Evolutionary conservation across 2,329 filamentous ascomycete species (phyloP).

Genomic region (Ceratocystis destructans): DNA sequence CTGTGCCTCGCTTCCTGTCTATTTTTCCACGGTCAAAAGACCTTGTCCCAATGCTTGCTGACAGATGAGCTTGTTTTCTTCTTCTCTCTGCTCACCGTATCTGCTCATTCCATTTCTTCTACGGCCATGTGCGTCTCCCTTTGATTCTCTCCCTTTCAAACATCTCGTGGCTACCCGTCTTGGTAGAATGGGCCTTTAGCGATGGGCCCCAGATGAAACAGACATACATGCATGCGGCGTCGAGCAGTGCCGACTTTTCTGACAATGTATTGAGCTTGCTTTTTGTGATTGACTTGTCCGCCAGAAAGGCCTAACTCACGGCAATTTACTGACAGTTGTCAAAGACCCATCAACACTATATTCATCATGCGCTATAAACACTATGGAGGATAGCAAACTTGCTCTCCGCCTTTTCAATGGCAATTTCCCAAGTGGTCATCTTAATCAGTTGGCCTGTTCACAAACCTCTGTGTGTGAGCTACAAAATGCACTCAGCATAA

Average conservation of each 20-base stretch:
- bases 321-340: neutral
- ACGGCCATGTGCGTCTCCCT: neutral
- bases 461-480: neutral
- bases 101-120: neutral
- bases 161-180: slow-evolving; percentile 2
- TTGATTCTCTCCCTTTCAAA: neutral
- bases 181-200: neutral
- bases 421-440: neutral
- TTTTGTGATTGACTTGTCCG: neutral
- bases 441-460: neutral
- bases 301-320: neutral
- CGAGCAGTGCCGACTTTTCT: neutral
- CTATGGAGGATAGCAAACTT: neutral
- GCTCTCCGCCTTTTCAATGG: neutral
- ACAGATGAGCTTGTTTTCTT: neutral
- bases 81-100: neutral
- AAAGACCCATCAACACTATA: neutral
- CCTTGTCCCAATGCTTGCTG: neutral
- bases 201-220: too few species aligned
- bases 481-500: neutral
- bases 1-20: neutral
- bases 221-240: neutral
- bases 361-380: neutral
- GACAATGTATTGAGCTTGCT: neutral
- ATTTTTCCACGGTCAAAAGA: too few species aligned